These are phyloP conservation scores for Mucor ambiguus DNA, from an alignment of 371 early-diverging fungal species.

Conservation along the genomic window DNA sequence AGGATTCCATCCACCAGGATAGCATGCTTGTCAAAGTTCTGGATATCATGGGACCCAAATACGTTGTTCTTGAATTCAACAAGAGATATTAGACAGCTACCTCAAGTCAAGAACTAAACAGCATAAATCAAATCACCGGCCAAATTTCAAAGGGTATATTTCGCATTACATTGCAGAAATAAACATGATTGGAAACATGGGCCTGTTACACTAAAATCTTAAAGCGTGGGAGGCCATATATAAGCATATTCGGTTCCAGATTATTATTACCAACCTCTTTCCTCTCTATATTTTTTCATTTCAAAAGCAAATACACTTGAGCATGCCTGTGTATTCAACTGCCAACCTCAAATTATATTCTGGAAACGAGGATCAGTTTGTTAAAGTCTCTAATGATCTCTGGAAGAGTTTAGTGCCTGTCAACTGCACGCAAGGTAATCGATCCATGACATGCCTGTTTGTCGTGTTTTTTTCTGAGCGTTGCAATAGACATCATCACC, in stretches of 20 bases:
- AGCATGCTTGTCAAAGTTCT: background rate
- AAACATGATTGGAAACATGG: slow-evolving; percentile 1
- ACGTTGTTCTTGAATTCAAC: slow-evolving; percentile 4
- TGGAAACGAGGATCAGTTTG: slow-evolving; percentile 18
- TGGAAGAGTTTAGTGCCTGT: slow-evolving; percentile 17
- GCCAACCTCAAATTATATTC: slow-evolving; percentile 8
- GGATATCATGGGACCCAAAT: background rate
- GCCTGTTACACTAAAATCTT: background rate
- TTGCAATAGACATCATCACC: slow-evolving; percentile 14
- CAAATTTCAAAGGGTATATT: background rate
- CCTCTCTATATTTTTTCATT: background rate
- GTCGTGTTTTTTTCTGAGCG: background rate
- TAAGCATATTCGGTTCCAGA: background rate
- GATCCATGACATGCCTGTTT: background rate
- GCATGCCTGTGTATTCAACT: slow-evolving; percentile 14
- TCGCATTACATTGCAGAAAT: background rate
- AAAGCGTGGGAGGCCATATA: slow-evolving; percentile 8
- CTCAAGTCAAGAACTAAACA: background rate
- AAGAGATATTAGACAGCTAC: background rate
- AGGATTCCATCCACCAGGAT: slow-evolving; percentile 12
- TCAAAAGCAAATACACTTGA: background rate
- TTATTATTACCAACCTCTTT: background rate
- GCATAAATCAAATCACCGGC: background rate
- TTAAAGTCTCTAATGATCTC: slow-evolving; percentile 22
- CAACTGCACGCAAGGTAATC: slow-evolving; percentile 14